A percentile compares a stretch with the other conserved stretches of the same genome.
phyloP scores from a whole-genome alignment of 306 rosid species.

The Prunus dulcis region DNA sequence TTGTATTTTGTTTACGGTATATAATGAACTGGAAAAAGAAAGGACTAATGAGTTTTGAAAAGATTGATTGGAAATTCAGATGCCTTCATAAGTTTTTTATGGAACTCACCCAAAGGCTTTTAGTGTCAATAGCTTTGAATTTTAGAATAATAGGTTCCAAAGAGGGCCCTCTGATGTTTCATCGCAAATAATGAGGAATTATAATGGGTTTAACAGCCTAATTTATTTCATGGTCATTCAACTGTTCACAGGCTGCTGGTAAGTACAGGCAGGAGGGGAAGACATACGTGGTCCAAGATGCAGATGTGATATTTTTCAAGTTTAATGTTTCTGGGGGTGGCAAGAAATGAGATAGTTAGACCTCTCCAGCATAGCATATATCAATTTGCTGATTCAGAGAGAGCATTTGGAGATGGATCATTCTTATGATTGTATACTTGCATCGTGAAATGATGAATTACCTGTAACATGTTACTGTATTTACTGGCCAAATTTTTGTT shows the following conservation, averaged over 20 bases:
- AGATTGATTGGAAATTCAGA: neutral
- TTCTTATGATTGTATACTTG: conserved; percentile 16
- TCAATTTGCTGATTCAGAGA: neutral
- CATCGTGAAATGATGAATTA: neutral
- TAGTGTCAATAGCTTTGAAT: neutral
- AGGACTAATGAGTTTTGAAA: too few species aligned
- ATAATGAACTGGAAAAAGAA: too few species aligned
- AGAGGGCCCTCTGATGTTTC: neutral
- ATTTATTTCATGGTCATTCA: neutral
- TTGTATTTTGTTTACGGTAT: neutral
- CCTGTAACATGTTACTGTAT: neutral
- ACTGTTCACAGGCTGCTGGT: conserved; percentile 62
- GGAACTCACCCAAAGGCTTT: neutral
- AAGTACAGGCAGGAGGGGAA: conserved; percentile 96
- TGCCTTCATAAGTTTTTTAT: neutral
- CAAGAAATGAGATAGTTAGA: conserved; percentile 57
- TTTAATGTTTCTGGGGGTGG: conserved; percentile 98
- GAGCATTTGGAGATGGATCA: neutral
- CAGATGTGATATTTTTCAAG: conserved; percentile 85
- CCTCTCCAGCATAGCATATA: neutral
- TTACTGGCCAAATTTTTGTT: conserved; percentile 1
- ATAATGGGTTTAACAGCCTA: neutral
- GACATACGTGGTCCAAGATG: conserved; percentile 92
- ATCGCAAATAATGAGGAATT: neutral
- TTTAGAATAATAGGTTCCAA: neutral